Conservation (phyloP, 106 monocot genomes). For the Acanthochlamys bracteata region DNA sequence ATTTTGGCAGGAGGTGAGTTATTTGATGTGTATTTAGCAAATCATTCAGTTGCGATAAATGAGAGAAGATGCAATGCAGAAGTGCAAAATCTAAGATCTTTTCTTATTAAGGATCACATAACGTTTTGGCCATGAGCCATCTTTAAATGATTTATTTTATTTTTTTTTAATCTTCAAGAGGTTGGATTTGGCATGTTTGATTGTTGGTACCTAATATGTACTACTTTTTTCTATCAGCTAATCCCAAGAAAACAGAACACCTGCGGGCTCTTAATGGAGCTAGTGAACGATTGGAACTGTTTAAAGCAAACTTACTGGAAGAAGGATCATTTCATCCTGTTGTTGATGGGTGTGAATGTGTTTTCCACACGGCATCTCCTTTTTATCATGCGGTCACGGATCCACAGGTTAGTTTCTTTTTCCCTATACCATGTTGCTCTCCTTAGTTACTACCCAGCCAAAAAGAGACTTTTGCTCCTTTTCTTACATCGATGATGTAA, state of each 20-base stretch:
- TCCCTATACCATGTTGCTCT: too few species aligned
- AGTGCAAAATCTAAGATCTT: too few species aligned
- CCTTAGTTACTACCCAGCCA: too few species aligned
- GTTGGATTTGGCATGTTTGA: neutral
- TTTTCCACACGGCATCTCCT: constrained; percentile 83
- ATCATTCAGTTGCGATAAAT: too few species aligned
- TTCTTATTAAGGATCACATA: too few species aligned
- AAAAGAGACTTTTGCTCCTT: too few species aligned
- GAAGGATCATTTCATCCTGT: constrained; percentile 61
- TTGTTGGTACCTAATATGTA: too few species aligned
- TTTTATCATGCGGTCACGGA: constrained; percentile 34
- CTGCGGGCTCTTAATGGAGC: constrained; percentile 53
- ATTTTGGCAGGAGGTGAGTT: too few species aligned
- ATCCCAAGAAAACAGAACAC: constrained; percentile 67
- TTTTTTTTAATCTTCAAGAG: neutral
- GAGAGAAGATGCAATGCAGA: too few species aligned
- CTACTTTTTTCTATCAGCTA: constrained; percentile 22
- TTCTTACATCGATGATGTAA: too few species aligned
- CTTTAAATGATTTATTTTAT: too few species aligned
- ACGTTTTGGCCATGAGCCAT: too few species aligned
- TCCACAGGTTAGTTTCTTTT: constrained; percentile 43
- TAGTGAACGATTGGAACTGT: constrained; percentile 44
- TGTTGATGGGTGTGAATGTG: constrained; percentile 56
- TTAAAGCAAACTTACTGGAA: constrained; percentile 55
- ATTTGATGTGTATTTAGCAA: neutral